phyloP scores from a whole-genome alignment of 805 yeast genomes.

The Schizosaccharomyces octosporus region DNA sequence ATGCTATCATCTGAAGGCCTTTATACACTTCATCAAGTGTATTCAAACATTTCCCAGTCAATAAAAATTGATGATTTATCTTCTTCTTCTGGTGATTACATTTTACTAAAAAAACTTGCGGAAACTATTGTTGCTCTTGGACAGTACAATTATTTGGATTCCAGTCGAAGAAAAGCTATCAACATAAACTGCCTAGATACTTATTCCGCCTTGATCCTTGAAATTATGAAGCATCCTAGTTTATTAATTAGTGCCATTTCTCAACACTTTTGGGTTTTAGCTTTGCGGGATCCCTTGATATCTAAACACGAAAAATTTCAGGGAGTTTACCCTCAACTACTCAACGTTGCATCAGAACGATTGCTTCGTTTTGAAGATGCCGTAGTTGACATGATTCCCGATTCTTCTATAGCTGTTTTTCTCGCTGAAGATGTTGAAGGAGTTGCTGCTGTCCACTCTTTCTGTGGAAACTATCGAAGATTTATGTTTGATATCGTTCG shows the following conservation, averaged over 20 bases:
- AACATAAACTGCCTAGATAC: conserved; percentile 35
- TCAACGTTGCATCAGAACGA: conserved; percentile 57
- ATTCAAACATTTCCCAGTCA: conserved; percentile 19
- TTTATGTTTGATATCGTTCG: conserved; percentile 79
- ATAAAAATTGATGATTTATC: conserved; percentile 45
- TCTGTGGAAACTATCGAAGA: conserved; percentile 55
- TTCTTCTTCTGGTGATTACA: conserved; percentile 37
- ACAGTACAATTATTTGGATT: conserved; percentile 34
- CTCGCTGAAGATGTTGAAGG: conserved; percentile 77
- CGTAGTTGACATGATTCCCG: neutral
- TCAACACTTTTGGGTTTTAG: conserved; percentile 80
- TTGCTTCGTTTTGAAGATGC: conserved; percentile 41
- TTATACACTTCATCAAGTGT: conserved; percentile 37
- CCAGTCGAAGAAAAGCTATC: conserved; percentile 14
- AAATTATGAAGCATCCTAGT: conserved; percentile 64
- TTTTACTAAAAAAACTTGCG: conserved; percentile 66
- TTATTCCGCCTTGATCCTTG: conserved; percentile 49
- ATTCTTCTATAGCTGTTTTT: conserved; percentile 17
- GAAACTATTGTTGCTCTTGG: conserved; percentile 79
- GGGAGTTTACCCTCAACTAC: conserved; percentile 34
- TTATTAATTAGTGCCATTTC: conserved; percentile 77
- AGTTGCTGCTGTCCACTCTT: conserved; percentile 50
- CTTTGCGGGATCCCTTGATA: conserved; percentile 57
- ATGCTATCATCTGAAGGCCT: conserved; percentile 60
- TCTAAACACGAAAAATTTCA: conserved; percentile 20